Base-by-base conservation (phyloP, 2,329 filamentous ascomycete species). In the Dothideomycetes sp. region DNA sequence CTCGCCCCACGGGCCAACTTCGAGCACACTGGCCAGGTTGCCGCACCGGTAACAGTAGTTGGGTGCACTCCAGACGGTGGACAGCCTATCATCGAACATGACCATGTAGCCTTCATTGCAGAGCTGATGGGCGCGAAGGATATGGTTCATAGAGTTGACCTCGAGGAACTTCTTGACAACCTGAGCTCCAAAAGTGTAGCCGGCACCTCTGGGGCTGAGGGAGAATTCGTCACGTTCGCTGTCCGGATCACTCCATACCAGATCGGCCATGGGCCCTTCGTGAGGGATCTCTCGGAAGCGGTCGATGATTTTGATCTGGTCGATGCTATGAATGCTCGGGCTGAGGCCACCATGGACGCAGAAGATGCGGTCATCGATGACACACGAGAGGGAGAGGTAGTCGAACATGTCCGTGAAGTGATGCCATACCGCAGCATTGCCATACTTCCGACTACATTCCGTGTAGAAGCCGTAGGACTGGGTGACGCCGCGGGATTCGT, bases 351-450 rank as follows among this genome's bases (percentile, higher is more conserved):
- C 91, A 61, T 98, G 91, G 5, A 98, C 91, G 62, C 91, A 98
- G 62, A 98, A 98, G 50, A 98, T 98, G 61, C 96, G 85, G 62
- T 98, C 84, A 60, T 96, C 94, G 59, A 98, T 98, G 47, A 98
- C 89, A 45, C 96, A 93, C 53, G 85, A 94, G 42, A 98, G 70
- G 5, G 89, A 96, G 47, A 98, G 72, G 62, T 94, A 98, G 65
- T 98, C 91, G 64, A 98, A 98, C 88, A 98, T 96, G 66, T 98
- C 91, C 49, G 91, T 98, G 59, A 98, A 98, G 62, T 96, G 91
- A 63, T 98, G 91, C 91, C 91, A 98, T 16, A 98, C 91, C 54
- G 91, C 95, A 47, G 91, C 87, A 57, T 94, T 96, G 59, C 91
- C 91, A 63, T 98, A 98, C 65, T 98, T 98, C 51, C 91, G 81